These are phyloP conservation scores for Pichia pseudocactophila DNA, from an alignment of 805 yeast genomes.

Conservation along the genomic window DNA sequence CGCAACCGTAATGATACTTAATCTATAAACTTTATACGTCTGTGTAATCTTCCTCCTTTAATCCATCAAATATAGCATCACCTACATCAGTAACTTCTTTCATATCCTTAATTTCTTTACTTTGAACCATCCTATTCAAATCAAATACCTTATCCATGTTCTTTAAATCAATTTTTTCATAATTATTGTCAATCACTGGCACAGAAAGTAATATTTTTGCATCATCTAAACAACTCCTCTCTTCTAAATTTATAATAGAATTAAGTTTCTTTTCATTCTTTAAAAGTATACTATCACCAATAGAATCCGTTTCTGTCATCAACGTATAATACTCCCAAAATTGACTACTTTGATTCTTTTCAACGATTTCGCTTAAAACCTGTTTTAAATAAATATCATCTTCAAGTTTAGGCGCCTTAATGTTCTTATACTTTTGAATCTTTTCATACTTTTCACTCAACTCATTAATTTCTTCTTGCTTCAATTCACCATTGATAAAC, in stretches of 20 bases:
- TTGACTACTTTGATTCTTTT: not conserved
- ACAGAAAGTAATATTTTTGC: not conserved
- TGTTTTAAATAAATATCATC: conserved; percentile 8
- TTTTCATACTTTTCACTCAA: conserved; percentile 4
- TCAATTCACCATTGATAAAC: conserved; percentile 1
- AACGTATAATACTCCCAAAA: conserved; percentile 7
- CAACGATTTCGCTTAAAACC: conserved; percentile 6
- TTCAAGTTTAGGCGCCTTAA: conserved; percentile 4
- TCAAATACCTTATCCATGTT: conserved; percentile 7
- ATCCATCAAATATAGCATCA: conserved; percentile 15
- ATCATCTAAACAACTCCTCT: not conserved
- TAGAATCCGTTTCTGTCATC: not conserved
- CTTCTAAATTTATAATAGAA: not conserved
- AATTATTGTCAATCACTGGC: not conserved
- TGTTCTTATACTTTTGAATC: conserved; percentile 1
- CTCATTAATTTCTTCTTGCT: not conserved
- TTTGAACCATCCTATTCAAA: conserved; percentile 11
- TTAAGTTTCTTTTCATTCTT: conserved; percentile 8
- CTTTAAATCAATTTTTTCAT: conserved; percentile 10
- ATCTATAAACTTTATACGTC: conserved; percentile 9
- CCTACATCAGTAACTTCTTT: conserved; percentile 8
- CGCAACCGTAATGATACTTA: not conserved
- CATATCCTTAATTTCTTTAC: conserved; percentile 4
- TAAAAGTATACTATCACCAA: conserved; percentile 1
- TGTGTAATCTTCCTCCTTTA: conserved; percentile 16